phyloP scores from a whole-genome alignment of 148 eudicot genomes.

The Rhododendron ovatum region DNA sequence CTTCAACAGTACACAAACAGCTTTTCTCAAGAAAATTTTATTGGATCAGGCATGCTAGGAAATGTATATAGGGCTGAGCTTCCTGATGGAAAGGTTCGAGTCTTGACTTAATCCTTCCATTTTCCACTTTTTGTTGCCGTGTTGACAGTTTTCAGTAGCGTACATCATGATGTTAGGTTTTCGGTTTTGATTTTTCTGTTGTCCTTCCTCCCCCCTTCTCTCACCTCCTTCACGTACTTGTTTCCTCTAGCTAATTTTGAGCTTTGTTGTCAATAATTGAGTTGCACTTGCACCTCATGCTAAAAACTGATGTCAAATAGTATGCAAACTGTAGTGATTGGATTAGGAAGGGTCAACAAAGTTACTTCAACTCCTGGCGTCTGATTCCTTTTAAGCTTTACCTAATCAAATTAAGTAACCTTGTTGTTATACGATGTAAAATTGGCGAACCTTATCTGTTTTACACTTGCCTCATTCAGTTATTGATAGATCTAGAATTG shows the following conservation, averaged over 20 bases:
- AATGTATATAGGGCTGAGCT: conserved; percentile 79
- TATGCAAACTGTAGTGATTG: not conserved
- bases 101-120: conserved; percentile 8
- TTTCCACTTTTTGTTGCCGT: not conserved
- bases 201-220: not conserved
- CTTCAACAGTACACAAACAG: conserved; percentile 94
- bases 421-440: not conserved
- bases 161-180: not conserved
- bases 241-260: not conserved
- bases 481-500: not conserved
- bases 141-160: not conserved
- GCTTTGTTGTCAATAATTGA: not conserved
- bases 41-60: conserved; percentile 92
- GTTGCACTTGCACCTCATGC: not conserved
- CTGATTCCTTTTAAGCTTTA: not conserved
- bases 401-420: not conserved
- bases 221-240: not conserved
- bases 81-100: conserved; percentile 71
- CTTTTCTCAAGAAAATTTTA: conserved; percentile 86
- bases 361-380: not conserved
- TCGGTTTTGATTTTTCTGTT: not conserved
- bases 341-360: not conserved
- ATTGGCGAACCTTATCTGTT: not conserved
- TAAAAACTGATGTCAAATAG: not conserved
- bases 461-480: not conserved